Conservation (phyloP, 2,329 filamentous ascomycete species). For the Cladophialophora carrionii region DNA sequence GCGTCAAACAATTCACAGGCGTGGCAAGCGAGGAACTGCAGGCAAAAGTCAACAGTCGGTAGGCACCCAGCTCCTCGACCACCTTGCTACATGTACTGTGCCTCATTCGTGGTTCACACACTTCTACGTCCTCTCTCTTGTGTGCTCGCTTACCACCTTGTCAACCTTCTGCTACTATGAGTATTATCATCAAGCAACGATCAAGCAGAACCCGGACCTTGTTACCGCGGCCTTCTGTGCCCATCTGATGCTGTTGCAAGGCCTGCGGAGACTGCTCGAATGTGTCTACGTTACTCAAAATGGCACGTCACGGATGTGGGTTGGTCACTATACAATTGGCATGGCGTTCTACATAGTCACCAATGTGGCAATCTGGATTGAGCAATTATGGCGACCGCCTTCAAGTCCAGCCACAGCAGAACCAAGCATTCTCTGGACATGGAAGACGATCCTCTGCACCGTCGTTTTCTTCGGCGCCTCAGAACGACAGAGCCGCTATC, state of each 20-base stretch:
- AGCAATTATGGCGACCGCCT: slow-evolving; percentile 46
- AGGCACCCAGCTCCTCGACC: slow-evolving; percentile 50
- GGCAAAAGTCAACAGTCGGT: slow-evolving; percentile 5
- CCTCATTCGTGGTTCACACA: slow-evolving; percentile 88
- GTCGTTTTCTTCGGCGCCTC: slow-evolving; percentile 71
- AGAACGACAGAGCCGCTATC: slow-evolving; percentile 73
- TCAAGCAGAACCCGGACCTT: slow-evolving; percentile 45
- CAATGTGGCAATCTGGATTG: slow-evolving; percentile 79
- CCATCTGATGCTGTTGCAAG: slow-evolving; percentile 75
- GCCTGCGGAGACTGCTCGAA: slow-evolving; percentile 74
- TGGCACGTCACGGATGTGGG: slow-evolving; percentile 78
- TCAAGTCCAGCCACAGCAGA: background rate
- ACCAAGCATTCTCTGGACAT: slow-evolving; percentile 12
- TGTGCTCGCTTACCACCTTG: slow-evolving; percentile 74
- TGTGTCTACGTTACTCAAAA: slow-evolving; percentile 63
- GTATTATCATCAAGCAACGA: slow-evolving; percentile 49
- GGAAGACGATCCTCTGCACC: slow-evolving; percentile 14
- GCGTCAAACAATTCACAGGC: background rate
- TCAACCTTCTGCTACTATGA: slow-evolving; percentile 38
- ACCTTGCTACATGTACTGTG: slow-evolving; percentile 62
- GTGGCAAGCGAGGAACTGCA: background rate
- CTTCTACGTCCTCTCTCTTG: slow-evolving; percentile 77
- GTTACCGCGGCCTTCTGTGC: slow-evolving; percentile 59
- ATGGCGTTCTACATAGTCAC: slow-evolving; percentile 75
- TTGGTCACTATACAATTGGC: slow-evolving; percentile 80